These are phyloP conservation scores for Melampsora americana DNA, from an alignment of 1,284 basidiomycete genomes.

Conservation along the genomic window DNA sequence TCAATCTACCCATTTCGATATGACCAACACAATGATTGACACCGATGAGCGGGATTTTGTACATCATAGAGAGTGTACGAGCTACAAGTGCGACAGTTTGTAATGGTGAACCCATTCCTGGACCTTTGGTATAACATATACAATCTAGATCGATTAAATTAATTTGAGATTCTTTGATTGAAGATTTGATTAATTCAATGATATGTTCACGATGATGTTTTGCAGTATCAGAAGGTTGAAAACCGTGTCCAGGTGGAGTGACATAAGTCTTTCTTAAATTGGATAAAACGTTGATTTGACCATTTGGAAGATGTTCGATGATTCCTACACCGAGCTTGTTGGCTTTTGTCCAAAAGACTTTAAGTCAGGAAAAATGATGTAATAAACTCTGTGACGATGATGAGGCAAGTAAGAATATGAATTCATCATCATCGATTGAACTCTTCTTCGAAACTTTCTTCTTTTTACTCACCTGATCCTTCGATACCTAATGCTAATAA, in stretches of 20 bases:
- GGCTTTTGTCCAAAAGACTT: constrained; percentile 56
- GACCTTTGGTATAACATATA: constrained; percentile 61
- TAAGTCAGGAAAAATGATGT: background rate
- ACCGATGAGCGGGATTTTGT: constrained; percentile 85
- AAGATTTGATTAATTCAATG: constrained; percentile 74
- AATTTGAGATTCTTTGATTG: constrained; percentile 52
- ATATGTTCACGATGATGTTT: constrained; percentile 94
- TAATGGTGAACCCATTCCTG: constrained; percentile 96
- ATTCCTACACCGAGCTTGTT: constrained; percentile 98
- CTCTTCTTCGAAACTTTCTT: background rate
- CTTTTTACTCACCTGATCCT: constrained; percentile 40
- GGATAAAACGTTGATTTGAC: constrained; percentile 55
- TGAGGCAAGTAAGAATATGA: constrained; percentile 1
- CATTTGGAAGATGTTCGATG: constrained; percentile 67
- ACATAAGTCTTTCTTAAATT: constrained; percentile 90
- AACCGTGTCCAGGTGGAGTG: constrained; percentile 95
- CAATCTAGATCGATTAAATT: constrained; percentile 1
- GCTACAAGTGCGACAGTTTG: constrained; percentile 96
- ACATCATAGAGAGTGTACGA: constrained; percentile 80
- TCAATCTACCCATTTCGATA: constrained; percentile 98
- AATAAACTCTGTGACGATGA: background rate
- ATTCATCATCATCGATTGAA: constrained; percentile 11
- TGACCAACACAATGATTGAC: constrained; percentile 99
- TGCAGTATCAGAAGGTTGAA: constrained; percentile 91
- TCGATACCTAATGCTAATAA: constrained; percentile 38